Evolutionary conservation across 495 filamentous ascomycete species (phyloP), one percentile per base, ranked within the genome.

Genomic region (Physcia stellaris): DNA sequence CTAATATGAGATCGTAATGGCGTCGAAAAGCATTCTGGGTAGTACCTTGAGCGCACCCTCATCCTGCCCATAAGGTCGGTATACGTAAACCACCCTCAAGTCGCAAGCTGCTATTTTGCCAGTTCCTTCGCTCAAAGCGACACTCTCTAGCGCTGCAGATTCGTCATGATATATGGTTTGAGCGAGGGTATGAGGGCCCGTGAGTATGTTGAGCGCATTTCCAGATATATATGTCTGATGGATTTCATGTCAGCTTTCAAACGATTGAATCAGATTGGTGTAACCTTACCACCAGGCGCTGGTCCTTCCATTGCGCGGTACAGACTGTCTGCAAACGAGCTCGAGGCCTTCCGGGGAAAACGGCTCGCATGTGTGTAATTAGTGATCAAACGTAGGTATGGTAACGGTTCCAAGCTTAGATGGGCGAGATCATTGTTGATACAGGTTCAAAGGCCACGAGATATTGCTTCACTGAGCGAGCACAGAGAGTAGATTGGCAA

Each of bases 111-210:
- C 86, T 56, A 98, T 83, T 66, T 85, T 93, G 6, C 86, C 90
- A 22, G 85, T 76, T 11, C 63, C 61, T 47, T 93, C 82, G 48
- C 92, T 79, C 41, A 95, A 71, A 13, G 73, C 67, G 19, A 93
- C 70, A 9, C 81, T 76, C 32, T 86, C 71, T 26, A 96, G 70
- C 4, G 62, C 61, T 5, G 71, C 63, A 26, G 74, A 68, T 55
- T 86, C 78, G 46, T 90, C 79, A 52, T 86, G 73, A 62, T 94
- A 94, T 42, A 86, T 83, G 0, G 88, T 95, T 60, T 96, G 88
- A 23, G 94, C 64, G 48, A 93, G 70, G 39, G 72, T 66, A 51
- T 82, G 66, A 43, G 83, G 73, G 37, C 73, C 74, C 58, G 70
- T 68, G 52, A 95, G 78, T 52, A 96, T 77, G 33, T 86, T 71